These are phyloP conservation scores for Patellifolia procumbens DNA, from an alignment of 179 eudicot genomes.

Conservation along the genomic window DNA sequence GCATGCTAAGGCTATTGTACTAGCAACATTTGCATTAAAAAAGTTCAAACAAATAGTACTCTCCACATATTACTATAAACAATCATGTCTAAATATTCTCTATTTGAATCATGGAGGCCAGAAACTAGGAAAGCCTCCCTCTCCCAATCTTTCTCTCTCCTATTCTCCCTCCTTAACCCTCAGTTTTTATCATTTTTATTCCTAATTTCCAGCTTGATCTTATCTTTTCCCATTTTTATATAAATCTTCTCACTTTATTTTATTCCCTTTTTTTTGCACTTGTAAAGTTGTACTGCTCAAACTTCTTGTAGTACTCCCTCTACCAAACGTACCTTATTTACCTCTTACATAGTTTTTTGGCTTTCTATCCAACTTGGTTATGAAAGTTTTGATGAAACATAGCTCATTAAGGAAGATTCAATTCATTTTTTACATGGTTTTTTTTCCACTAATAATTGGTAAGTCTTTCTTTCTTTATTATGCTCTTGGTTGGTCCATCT, in stretches of 20 bases:
- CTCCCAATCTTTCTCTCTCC: constrained; percentile 18
- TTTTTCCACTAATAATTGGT: constrained; percentile 1
- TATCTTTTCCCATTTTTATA: constrained; percentile 11
- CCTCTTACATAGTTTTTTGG: background rate
- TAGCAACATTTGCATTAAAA: constrained; percentile 27
- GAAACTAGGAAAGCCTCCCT: no score
- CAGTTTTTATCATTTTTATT: constrained; percentile 6
- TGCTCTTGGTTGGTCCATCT: background rate
- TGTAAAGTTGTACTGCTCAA: constrained; percentile 19
- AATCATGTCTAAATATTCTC: constrained; percentile 26
- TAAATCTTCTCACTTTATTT: background rate
- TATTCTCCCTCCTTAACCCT: background rate
- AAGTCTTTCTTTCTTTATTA: background rate
- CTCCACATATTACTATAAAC: constrained; percentile 13
- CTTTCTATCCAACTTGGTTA: background rate
- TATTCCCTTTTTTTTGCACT: background rate
- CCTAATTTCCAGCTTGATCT: background rate
- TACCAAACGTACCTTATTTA: constrained; percentile 1
- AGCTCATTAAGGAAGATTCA: constrained; percentile 6
- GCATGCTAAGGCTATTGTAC: constrained; percentile 36
- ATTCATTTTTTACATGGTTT: background rate
- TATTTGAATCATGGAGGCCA: constrained; percentile 11
- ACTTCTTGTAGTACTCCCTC: constrained; percentile 19
- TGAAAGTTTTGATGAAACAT: background rate
- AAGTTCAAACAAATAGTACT: constrained; percentile 22